Evolutionary conservation across 164 flowering plant species (phyloP).

Genomic region (Tetrastigma voinierianum): DNA sequence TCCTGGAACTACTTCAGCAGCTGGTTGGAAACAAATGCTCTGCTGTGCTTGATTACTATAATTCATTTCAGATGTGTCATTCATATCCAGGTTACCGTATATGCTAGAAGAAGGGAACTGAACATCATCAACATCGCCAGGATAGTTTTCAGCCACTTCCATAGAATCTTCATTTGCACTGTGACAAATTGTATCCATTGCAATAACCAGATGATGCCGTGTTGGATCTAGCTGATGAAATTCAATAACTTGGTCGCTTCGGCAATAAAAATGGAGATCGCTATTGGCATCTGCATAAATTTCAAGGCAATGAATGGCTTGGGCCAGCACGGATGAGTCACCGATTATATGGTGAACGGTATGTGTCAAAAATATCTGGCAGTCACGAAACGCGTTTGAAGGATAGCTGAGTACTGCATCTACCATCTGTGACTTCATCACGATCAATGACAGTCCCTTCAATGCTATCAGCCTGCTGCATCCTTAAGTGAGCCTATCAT

Average conservation of each 20-base stretch:
- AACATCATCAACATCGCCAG: slow-evolving; percentile 74
- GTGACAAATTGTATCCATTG: slow-evolving; percentile 86
- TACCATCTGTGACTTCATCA: slow-evolving; percentile 81
- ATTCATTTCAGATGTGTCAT: slow-evolving; percentile 87
- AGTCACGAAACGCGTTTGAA: slow-evolving; percentile 81
- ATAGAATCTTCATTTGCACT: slow-evolving; percentile 73
- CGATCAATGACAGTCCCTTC: slow-evolving; percentile 96
- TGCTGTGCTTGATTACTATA: slow-evolving; percentile 92
- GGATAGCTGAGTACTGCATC: slow-evolving; percentile 77
- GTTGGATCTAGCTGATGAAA: slow-evolving; percentile 67
- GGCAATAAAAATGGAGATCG: slow-evolving; percentile 43
- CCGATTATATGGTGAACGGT: slow-evolving; percentile 47
- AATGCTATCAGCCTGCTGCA: slow-evolving; percentile 84
- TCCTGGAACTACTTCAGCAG: slow-evolving; percentile 53
- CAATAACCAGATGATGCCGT: slow-evolving; percentile 95
- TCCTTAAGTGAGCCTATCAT: slow-evolving; percentile 57
- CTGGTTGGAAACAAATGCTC: slow-evolving; percentile 74
- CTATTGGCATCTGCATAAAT: slow-evolving; percentile 49
- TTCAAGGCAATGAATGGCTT: slow-evolving; percentile 62
- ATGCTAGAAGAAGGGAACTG: slow-evolving; percentile 65
- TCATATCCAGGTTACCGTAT: slow-evolving; percentile 51
- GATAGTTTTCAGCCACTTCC: slow-evolving; percentile 97
- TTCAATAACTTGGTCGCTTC: slow-evolving; percentile 39
- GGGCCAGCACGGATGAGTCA: slow-evolving; percentile 88
- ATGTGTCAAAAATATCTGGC: slow-evolving; percentile 44